These are phyloP conservation scores for Triticum monococcum DNA, from an alignment of 176 grass and related monocot genomes.

Conservation along the genomic window DNA sequence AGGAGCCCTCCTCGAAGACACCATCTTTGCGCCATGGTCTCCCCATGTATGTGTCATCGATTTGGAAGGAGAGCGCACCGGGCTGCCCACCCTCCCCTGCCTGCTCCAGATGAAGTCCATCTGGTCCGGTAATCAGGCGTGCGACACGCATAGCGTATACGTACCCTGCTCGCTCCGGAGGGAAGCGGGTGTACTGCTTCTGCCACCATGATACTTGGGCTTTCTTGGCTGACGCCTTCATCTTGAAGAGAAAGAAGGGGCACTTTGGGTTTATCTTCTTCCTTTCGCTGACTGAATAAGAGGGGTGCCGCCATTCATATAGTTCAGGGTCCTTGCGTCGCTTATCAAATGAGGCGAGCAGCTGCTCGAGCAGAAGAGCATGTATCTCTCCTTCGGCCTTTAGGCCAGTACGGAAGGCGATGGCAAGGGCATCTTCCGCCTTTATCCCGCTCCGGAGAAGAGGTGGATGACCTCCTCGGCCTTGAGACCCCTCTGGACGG, in stretches of 20 bases:
- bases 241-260: slow-evolving; percentile 6
- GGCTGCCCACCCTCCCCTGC: background rate
- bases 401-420: background rate
- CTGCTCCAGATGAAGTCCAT: background rate
- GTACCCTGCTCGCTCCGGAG: background rate
- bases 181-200: background rate
- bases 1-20: background rate
- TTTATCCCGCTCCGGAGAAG: background rate
- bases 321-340: background rate
- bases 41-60: background rate
- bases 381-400: background rate
- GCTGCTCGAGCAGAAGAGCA: background rate
- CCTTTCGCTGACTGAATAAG: background rate
- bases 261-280: background rate
- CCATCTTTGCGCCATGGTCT: background rate
- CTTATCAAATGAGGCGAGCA: background rate
- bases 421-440: background rate
- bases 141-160: background rate
- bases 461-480: background rate
- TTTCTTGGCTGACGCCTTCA: background rate
- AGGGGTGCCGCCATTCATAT: background rate
- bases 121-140: background rate
- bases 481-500: background rate
- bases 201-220: background rate
- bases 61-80: background rate